phyloP scores from a whole-genome alignment of 1,284 basidiomycete species.

The Malassezia sympodialis region DNA sequence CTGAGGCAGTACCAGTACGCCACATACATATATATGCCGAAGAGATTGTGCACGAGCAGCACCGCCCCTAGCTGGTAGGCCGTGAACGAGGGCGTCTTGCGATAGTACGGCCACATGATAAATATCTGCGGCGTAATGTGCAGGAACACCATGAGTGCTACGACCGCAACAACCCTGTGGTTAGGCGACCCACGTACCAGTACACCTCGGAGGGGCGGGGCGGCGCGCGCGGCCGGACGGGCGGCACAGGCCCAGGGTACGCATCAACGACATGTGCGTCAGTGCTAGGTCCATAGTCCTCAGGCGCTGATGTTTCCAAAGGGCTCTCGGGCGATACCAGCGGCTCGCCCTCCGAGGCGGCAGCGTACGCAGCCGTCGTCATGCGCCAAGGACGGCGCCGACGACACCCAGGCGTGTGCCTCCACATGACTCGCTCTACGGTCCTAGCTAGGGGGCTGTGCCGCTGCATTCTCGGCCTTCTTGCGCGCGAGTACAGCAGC shows the following conservation, averaged over 20 bases:
- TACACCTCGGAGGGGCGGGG: slow-evolving; percentile 1
- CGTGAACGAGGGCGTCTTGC: slow-evolving; percentile 23
- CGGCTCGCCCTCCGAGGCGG: background rate
- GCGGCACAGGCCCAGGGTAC: background rate
- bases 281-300: background rate
- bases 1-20: slow-evolving; percentile 37
- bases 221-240: background rate
- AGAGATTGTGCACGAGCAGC: slow-evolving; percentile 72
- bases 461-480: slow-evolving; percentile 36
- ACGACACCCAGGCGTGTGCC: background rate
- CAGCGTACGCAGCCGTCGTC: background rate
- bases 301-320: background rate
- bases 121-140: slow-evolving; percentile 31
- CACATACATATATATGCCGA: slow-evolving; percentile 22
- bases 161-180: slow-evolving; percentile 21
- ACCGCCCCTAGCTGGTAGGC: slow-evolving; percentile 60
- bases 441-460: background rate
- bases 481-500: slow-evolving; percentile 50
- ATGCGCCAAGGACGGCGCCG: background rate
- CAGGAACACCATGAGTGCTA: slow-evolving; percentile 30
- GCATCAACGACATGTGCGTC: background rate
- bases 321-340: background rate
- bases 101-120: slow-evolving; percentile 38
- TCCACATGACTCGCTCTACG: background rate
- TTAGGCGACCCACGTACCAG: slow-evolving; percentile 11